Conservation (phyloP, 2,329 filamentous ascomycete genomes). For the Epichloe uncinata region DNA sequence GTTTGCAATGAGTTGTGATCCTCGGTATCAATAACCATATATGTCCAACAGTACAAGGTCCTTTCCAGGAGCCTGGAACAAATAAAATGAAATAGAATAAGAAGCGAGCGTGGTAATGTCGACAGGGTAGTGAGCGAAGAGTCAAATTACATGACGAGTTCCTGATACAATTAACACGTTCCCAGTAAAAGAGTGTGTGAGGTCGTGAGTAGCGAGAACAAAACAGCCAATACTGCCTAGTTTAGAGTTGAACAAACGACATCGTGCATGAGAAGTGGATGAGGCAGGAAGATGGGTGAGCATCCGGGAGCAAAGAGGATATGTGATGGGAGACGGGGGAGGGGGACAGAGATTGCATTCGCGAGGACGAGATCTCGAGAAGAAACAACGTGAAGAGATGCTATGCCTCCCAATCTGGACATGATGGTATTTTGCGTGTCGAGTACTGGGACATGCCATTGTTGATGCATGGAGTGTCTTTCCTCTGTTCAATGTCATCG, state of each 20-base stretch:
- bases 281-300: not conserved
- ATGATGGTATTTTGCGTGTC: not conserved
- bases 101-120: not conserved
- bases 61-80: not conserved
- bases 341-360: not conserved
- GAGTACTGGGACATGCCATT: constrained; percentile 1
- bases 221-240: not conserved
- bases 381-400: not conserved
- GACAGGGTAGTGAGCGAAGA: not conserved
- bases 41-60: not conserved
- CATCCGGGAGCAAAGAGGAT: not conserved
- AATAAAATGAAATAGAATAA: not conserved
- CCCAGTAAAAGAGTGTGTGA: not conserved
- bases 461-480: not conserved
- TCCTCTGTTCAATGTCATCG: not conserved
- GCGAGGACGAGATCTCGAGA: not conserved
- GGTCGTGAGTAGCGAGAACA: not conserved
- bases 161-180: not conserved
- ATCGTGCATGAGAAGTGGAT: not conserved
- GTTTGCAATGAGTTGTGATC: not conserved
- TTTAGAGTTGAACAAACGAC: not conserved
- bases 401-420: not conserved
- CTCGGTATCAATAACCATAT: too few relatives aligned
- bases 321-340: not conserved
- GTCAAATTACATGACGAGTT: not conserved